Evolutionary conservation across 148 eudicot genomes (phyloP).

Genomic region (Vaccinium darrowii): DNA sequence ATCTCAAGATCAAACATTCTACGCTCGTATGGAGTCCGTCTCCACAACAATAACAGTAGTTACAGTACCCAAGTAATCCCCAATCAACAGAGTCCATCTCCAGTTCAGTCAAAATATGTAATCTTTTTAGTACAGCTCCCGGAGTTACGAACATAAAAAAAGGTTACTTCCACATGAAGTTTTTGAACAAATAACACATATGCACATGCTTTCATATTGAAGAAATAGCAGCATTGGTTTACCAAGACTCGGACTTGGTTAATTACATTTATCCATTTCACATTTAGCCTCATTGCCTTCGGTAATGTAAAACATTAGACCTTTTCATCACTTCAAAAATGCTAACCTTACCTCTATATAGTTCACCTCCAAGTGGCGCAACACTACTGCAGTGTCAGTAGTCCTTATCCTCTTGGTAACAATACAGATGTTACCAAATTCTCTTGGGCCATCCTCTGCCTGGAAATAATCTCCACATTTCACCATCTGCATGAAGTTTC

Average conservation of each 20-base stretch:
- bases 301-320: not conserved
- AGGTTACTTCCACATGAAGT: not conserved
- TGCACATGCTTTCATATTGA: not conserved
- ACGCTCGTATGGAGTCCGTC: not conserved
- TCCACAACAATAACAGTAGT: too few species aligned
- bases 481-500: constrained; percentile 50
- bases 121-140: not conserved
- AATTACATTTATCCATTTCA: constrained; percentile 22
- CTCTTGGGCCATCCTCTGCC: constrained; percentile 89
- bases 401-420: constrained; percentile 58
- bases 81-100: not conserved
- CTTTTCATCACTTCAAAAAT: constrained; percentile 7
- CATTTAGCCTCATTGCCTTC: constrained; percentile 68
- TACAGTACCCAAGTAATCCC: too few species aligned
- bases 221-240: not conserved
- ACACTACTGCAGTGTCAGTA: constrained; percentile 58
- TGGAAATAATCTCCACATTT: constrained; percentile 95
- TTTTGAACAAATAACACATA: not conserved
- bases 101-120: not conserved
- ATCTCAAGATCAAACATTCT: not conserved
- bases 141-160: not conserved
- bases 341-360: constrained; percentile 58
- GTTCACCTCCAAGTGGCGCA: constrained; percentile 76
- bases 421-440: constrained; percentile 71
- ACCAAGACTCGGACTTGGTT: not conserved